Evolutionary conservation across 225 moss, liverwort and hornwort species (phyloP), one percentile per base, ranked within the genome.

Genomic region (Sphagnum tenellum): DNA sequence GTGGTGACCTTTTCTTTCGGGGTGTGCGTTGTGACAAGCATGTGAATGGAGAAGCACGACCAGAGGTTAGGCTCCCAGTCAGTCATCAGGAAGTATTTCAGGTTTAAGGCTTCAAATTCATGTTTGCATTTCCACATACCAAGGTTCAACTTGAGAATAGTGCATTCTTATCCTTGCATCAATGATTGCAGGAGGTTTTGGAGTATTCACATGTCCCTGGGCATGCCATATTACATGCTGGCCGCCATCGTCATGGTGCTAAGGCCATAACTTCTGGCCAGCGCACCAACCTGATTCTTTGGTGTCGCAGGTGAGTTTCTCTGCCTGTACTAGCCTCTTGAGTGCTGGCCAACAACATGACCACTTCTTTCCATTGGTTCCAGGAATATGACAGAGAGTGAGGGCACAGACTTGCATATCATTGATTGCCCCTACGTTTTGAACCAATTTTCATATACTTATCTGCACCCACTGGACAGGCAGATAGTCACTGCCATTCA

Each of bases 21-120:
- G 98, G 98, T 60, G 98, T 98, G 69, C 93, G 98, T 45, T 98
- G 98, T 71, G 98, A 98, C 65, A 93, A 93, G 74, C 98, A 98
- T 79, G 93, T 98, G 48, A 98, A 98, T 81, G 98, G 98, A 75
- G 98, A 98, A 77, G 90, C 93, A 12, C 88, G 90, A 47, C 89
- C 93, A 54, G 93, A 98, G 93, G 98, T 98, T 80, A 52, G 52
- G 9, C 29, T 29, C 29, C 29, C 29, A 29, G 29, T 29, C 29
- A 29, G 29, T 29, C 29, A 29, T 29, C 29, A 29, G 29, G 29
- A 1, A 29, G 29, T 29, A 29, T 29, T 29, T 29, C 29, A 29
- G 1, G 0, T 29, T 29, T 29, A 29, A 1, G 29, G 1, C 29
- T 29, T 29, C 29, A 29, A 29, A 29, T 29, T 29, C 29, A 29